Conservation (phyloP, 2,329 filamentous ascomycete species). For the Aschersonia sp. region DNA sequence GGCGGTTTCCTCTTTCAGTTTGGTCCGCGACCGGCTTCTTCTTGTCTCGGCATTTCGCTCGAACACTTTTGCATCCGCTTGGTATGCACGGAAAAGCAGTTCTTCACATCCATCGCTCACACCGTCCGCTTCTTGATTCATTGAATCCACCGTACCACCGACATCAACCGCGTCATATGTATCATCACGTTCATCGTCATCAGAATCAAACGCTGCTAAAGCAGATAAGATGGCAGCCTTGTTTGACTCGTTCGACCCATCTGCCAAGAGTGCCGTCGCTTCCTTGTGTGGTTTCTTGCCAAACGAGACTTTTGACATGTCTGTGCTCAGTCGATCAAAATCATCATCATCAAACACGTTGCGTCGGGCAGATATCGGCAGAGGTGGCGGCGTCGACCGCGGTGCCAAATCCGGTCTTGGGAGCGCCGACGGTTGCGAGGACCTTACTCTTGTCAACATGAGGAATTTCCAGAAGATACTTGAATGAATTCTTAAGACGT, state of each 20-base stretch:
- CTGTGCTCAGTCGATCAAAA: constrained; percentile 55
- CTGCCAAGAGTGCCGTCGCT: constrained; percentile 57
- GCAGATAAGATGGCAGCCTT: constrained; percentile 84
- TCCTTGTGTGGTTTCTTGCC: constrained; percentile 55
- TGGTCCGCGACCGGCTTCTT: constrained; percentile 43
- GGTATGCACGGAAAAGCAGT: constrained; percentile 58
- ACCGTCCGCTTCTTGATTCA: constrained; percentile 38
- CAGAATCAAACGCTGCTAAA: constrained; percentile 76
- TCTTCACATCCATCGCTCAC: constrained; percentile 48
- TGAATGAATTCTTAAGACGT: constrained; percentile 13
- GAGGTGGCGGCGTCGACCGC: constrained; percentile 38
- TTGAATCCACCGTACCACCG: constrained; percentile 68
- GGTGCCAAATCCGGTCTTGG: constrained; percentile 33
- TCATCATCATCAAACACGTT: constrained; percentile 75
- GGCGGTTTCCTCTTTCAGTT: constrained; percentile 60
- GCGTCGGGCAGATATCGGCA: constrained; percentile 37
- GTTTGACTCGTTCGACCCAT: constrained; percentile 49
- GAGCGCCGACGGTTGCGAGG: constrained; percentile 11
- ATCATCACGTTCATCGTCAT: constrained; percentile 94
- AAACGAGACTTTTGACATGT: constrained; percentile 58
- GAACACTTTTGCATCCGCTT: constrained; percentile 50
- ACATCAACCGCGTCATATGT: constrained; percentile 91
- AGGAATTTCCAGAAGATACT: not conserved
- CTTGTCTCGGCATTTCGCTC: constrained; percentile 57
- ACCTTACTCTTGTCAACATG: constrained; percentile 4